Evolutionary conservation across 345 rosid species (phyloP).

Genomic region (Turnera subulata): DNA sequence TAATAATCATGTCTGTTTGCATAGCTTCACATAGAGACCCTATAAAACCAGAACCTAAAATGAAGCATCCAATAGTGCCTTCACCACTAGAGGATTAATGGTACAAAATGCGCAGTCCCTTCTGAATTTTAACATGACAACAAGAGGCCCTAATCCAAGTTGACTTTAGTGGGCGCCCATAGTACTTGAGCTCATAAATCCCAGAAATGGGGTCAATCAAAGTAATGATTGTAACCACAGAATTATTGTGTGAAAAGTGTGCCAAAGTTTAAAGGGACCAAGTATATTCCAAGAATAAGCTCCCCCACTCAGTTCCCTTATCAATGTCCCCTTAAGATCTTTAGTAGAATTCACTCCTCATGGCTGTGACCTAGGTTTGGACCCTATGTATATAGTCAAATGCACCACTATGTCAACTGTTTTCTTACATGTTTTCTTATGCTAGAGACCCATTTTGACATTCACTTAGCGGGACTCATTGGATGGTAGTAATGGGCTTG

Average conservation of each 20-base stretch:
- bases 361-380: background rate
- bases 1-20: no score
- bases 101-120: background rate
- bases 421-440: no score
- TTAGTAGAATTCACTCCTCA: background rate
- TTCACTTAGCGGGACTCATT: no score
- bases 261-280: background rate
- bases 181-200: background rate
- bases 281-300: slow-evolving; percentile 22
- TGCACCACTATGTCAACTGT: no score
- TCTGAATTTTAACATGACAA: background rate
- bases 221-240: slow-evolving; percentile 9
- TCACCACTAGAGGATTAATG: background rate
- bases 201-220: background rate
- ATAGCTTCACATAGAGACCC: no score
- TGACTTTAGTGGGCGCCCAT: background rate
- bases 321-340: background rate
- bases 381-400: no score
- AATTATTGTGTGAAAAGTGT: background rate
- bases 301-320: slow-evolving; percentile 5
- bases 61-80: background rate
- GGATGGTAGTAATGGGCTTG: no score
- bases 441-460: no score
- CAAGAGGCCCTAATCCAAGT: background rate
- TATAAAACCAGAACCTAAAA: no score